phyloP scores from a whole-genome alignment of 83 land plant species.

The Picea engelmannii region DNA sequence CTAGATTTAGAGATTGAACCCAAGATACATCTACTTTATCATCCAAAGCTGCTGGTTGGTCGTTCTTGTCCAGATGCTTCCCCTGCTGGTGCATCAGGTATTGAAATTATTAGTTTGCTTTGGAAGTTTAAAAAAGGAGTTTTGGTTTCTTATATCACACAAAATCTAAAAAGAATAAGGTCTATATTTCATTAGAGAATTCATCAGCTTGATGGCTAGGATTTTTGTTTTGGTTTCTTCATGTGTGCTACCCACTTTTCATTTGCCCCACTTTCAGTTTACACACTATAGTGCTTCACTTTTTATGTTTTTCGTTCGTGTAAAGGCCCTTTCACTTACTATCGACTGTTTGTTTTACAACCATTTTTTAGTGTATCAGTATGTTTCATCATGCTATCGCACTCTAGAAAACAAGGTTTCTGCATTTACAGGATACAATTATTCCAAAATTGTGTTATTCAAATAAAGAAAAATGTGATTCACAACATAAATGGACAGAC shows the following conservation, averaged over 20 bases:
- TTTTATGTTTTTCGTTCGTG: background rate
- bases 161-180: background rate
- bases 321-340: background rate
- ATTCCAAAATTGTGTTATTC: background rate
- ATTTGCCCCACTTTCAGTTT: background rate
- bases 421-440: background rate
- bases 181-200: background rate
- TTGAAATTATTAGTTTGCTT: background rate
- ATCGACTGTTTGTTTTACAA: too few species aligned
- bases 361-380: background rate
- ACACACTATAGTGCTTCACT: background rate
- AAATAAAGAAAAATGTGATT: background rate
- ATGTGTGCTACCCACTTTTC: background rate
- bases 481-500: background rate
- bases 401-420: background rate
- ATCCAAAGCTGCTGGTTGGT: constrained; percentile 83
- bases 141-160: background rate
- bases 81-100: constrained; percentile 91
- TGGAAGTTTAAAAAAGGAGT: background rate
- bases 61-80: constrained; percentile 96
- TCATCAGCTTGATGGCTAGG: background rate
- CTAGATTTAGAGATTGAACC: constrained; percentile 87
- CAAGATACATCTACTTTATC: constrained; percentile 74
- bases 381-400: background rate
- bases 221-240: too few species aligned